Conservation (phyloP, 2,329 filamentous ascomycete genomes). For the Aspergillus pseudonomiae region DNA sequence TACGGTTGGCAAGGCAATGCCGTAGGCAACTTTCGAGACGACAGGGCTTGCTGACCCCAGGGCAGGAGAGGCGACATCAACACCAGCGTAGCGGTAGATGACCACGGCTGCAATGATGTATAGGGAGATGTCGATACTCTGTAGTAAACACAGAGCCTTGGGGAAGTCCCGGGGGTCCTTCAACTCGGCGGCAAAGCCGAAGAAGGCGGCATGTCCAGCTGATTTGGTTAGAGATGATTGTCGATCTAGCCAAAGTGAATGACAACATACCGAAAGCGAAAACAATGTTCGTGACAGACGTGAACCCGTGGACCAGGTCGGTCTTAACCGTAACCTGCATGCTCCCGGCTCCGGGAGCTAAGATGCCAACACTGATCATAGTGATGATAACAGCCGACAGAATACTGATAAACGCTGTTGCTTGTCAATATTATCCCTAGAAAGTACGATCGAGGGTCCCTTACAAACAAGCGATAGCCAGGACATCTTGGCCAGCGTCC, state of each 20-base stretch:
- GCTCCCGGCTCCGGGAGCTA: constrained; percentile 41
- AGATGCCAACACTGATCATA: constrained; percentile 66
- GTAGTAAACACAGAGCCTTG: constrained; percentile 65
- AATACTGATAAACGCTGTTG: constrained; percentile 64
- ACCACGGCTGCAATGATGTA: constrained; percentile 69
- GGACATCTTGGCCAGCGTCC: constrained; percentile 65
- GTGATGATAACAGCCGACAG: constrained; percentile 65
- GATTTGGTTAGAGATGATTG: constrained; percentile 58
- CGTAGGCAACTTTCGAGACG: constrained; percentile 67
- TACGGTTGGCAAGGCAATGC: constrained; percentile 66
- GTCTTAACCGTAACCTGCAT: constrained; percentile 45
- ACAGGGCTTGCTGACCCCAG: constrained; percentile 62
- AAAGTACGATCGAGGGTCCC: background rate
- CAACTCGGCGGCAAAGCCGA: constrained; percentile 67
- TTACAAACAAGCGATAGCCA: constrained; percentile 62
- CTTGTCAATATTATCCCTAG: background rate
- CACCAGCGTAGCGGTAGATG: constrained; percentile 69
- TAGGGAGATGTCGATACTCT: constrained; percentile 61
- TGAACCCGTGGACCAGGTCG: constrained; percentile 59
- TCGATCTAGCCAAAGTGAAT: constrained; percentile 33
- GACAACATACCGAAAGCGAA: constrained; percentile 67
- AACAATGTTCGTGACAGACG: constrained; percentile 68
- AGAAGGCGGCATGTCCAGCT: constrained; percentile 68
- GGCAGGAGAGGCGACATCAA: constrained; percentile 65
- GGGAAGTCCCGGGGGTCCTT: constrained; percentile 62